Conservation (phyloP, 2,329 filamentous ascomycete species). For the Verticillium tricorpus region DNA sequence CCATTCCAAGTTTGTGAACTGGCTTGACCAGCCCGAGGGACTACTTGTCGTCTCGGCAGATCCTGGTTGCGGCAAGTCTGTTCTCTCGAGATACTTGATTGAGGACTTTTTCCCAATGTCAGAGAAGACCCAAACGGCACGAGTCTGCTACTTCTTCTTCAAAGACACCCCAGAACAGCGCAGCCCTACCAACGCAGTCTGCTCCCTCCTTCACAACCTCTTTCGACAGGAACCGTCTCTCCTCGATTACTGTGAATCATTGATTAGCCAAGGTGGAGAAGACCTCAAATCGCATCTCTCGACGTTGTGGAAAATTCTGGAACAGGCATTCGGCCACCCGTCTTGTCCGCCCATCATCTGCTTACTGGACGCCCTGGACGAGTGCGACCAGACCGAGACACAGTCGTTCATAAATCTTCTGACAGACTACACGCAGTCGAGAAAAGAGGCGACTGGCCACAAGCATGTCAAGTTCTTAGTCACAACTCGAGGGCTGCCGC, state of each 20-base stretch:
- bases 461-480: background rate
- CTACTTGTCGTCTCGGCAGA: conserved; percentile 31
- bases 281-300: background rate
- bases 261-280: background rate
- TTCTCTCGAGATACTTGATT: conserved; percentile 27
- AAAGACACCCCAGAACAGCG: conserved; percentile 31
- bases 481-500: background rate
- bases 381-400: background rate
- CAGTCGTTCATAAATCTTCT: background rate
- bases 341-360: background rate
- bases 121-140: conserved; percentile 2
- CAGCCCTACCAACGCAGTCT: conserved; percentile 25
- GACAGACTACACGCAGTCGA: background rate
- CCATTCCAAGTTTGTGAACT: conserved; percentile 22
- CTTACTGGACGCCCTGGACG: background rate
- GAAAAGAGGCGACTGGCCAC: background rate
- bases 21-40: conserved; percentile 20
- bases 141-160: conserved; percentile 39
- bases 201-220: conserved; percentile 32
- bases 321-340: background rate
- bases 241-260: background rate
- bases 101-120: conserved; percentile 17
- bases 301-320: background rate
- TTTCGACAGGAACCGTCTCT: conserved; percentile 1
- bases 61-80: conserved; percentile 34